Conservation (phyloP, 2,329 filamentous ascomycete species). For the Cercospora zeae-maydis region DNA sequence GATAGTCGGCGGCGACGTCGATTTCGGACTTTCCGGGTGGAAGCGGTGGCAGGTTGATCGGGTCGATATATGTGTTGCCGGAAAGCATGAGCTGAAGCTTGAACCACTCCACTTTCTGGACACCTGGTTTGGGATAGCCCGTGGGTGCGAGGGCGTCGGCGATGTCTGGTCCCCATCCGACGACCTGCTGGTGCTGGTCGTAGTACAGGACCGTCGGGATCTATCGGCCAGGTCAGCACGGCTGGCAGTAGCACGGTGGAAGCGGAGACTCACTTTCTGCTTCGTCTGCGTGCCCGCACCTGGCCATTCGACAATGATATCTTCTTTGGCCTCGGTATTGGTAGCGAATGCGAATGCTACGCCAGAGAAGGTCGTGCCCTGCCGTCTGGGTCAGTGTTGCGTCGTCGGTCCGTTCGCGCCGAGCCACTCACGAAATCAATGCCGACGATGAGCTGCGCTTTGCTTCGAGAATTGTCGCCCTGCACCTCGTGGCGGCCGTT, state of each 20-base stretch:
- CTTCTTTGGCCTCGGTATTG: conserved; percentile 95
- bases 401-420: background rate
- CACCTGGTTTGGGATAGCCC: conserved; percentile 93
- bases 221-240: conserved; percentile 46
- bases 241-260: conserved; percentile 10
- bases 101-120: conserved; percentile 99
- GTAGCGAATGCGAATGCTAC: conserved; percentile 91
- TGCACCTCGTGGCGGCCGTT: conserved; percentile 63
- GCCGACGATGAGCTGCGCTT: conserved; percentile 95
- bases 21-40: conserved; percentile 98
- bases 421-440: conserved; percentile 82
- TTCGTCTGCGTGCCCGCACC: conserved; percentile 96
- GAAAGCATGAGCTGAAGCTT: conserved; percentile 98
- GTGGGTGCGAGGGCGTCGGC: conserved; percentile 94
- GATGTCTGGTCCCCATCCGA: conserved; percentile 99
- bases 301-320: conserved; percentile 99
- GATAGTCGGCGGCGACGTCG: conserved; percentile 97
- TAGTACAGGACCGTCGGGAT: conserved; percentile 99
- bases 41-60: conserved; percentile 95
- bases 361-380: conserved; percentile 97
- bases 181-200: conserved; percentile 98
- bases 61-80: conserved; percentile 98
- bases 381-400: conserved; percentile 20
- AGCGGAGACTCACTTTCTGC: conserved; percentile 69
- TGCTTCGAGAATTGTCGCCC: conserved; percentile 74